Conservation (phyloP, 805 yeast genomes). For the Starmerella riodocensis region DNA sequence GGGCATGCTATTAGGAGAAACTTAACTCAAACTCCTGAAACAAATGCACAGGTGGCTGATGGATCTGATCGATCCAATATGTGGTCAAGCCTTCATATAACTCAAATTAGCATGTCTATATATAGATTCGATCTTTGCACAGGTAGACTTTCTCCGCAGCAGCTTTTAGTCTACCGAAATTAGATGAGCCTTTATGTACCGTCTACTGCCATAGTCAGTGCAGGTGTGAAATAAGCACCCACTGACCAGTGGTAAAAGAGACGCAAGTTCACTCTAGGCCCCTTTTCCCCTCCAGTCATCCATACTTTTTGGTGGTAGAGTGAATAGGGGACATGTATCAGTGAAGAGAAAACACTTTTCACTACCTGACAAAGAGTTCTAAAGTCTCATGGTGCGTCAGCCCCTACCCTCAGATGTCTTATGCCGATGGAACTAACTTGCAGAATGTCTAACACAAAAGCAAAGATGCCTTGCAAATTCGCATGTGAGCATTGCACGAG, state of each 20-base stretch:
- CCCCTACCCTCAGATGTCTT: background rate
- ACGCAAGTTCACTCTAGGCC: slow-evolving; percentile 23
- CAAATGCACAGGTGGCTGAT: too few relatives aligned
- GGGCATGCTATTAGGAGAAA: too few relatives aligned
- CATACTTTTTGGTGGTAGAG: slow-evolving; percentile 23
- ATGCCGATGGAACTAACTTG: too few relatives aligned
- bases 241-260: slow-evolving; percentile 20
- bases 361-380: background rate
- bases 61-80: too few relatives aligned
- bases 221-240: slow-evolving; percentile 5
- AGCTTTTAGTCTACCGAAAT: too few relatives aligned
- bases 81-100: too few relatives aligned
- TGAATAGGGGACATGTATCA: slow-evolving; percentile 28
- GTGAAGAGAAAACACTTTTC: slow-evolving; percentile 18
- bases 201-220: slow-evolving; percentile 17
- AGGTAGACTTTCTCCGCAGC: too few relatives aligned
- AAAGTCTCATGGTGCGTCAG: background rate
- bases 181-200: slow-evolving; percentile 6
- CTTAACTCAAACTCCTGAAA: too few relatives aligned
- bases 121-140: background rate
- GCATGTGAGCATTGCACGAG: too few relatives aligned
- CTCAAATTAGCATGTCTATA: too few relatives aligned
- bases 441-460: too few relatives aligned
- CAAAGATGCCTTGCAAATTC: too few relatives aligned
- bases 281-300: slow-evolving; percentile 28